A percentile compares a stretch with the other conserved stretches of the same genome.
Conservation (phyloP, 108 stramenopile genomes). For the Cyclotella baltica region DNA sequence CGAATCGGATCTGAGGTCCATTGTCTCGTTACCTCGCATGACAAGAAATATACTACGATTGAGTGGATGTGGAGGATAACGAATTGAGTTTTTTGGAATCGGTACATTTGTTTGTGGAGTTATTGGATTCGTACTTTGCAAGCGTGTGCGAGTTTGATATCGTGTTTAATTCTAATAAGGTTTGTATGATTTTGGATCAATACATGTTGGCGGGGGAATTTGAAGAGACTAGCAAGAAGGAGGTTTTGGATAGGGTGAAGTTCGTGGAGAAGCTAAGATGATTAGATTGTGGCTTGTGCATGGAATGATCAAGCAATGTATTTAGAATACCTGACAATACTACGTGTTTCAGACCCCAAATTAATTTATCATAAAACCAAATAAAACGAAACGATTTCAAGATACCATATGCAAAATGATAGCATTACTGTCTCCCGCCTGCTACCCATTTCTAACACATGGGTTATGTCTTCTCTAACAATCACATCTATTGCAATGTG, state of each 20-base stretch:
- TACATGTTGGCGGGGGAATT: constrained; percentile 99
- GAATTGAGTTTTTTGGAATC: constrained; percentile 97
- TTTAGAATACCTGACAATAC: too few species aligned
- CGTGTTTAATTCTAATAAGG: constrained; percentile 99
- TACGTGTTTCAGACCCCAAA: not conserved
- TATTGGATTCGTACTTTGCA: constrained; percentile 97
- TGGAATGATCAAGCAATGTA: not conserved
- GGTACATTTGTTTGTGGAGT: constrained; percentile 99
- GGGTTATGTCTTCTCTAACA: too few species aligned
- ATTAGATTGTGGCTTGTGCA: not conserved
- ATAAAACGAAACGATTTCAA: too few species aligned
- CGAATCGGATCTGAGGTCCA: constrained; percentile 97
- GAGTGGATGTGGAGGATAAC: constrained; percentile 98
- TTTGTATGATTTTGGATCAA: constrained; percentile 97
- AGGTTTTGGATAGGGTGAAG: constrained; percentile 92
- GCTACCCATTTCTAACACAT: too few species aligned
- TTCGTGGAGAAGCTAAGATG: constrained; percentile 92
- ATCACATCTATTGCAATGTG: too few species aligned
- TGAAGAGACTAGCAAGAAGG: constrained; percentile 92
- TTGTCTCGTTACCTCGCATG: constrained; percentile 94
- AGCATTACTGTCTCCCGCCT: too few species aligned
- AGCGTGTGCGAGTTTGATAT: constrained; percentile 99
- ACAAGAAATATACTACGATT: constrained; percentile 99
- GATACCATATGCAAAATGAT: too few species aligned
- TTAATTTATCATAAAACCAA: too few species aligned